Base-by-base conservation (phyloP, 2,329 filamentous ascomycete genomes). In the Fusarium lyarnte region DNA sequence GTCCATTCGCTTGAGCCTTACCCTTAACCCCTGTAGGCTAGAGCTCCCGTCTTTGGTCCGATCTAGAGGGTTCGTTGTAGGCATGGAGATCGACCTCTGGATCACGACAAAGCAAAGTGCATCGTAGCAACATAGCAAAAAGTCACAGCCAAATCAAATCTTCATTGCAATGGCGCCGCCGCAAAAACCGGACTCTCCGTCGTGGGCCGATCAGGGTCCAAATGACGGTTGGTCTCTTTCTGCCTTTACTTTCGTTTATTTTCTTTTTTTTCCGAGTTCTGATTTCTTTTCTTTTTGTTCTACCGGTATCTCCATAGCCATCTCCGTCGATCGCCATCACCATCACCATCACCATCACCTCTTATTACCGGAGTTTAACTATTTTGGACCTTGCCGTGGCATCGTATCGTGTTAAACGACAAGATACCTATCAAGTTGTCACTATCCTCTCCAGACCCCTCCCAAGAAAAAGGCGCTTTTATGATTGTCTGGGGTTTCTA, bases 31-130 rank as follows among this genome's bases (percentile, higher is more conserved):
- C 73, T 76, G 74, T 59, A 53, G 41, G 58, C 70, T 72, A 65
- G 57, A 73, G 55, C 69, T 70, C 63, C 66, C 59, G 62, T n/a
- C 69, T 62, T 64, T 76, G 74, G 76, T 69, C 65, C 77, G 78
- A 79, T 79, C 78, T 65, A 35, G 63, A 75, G 63, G 63, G 57
- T 25, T 52, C 58, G 58, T 61, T 64, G 69, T 69, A 58, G 67
- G 47, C 66, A 63, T 78, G 70, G 61, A 58, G 43, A 79, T 79
- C 78, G 77, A 53, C 23, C 29, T n/a, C 16, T 53, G 35, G 29
- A 63, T 63, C 65, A 27, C 51, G 36, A 36, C 29, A 53, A 33
- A 64, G 33, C 41, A 49, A 60, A 64, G 39, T 21, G 25, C 42
- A 60, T 53, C 35, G 35, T 27, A 60, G 47, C 46, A 39, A 35